Evolutionary conservation across 257 asterid species (phyloP), one percentile per base, ranked within the genome.

Genomic region (Agastache rugosa): DNA sequence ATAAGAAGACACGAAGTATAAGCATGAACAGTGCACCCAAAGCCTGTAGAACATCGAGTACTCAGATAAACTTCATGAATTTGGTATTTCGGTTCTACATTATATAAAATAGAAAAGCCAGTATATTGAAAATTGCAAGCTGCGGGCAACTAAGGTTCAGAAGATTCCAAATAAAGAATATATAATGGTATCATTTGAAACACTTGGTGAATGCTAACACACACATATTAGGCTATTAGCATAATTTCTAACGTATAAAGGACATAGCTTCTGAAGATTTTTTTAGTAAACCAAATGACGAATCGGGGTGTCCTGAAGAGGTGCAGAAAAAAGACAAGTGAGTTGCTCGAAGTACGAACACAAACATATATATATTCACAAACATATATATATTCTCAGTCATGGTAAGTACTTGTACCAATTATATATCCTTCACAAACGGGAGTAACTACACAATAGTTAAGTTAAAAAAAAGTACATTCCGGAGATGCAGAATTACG

Each of bases 1-100:
- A 75, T 94, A 94, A 74, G 77, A 82, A 20, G 99, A 92, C 60
- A 94, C 72, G 45, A 90, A 83, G 83, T 87, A 92, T 69, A 94
- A 77, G 91, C 96, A 87, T 4, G 83, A 76, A 62, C 91, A 87
- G 81, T 94, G 99, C 72, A 92, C 98, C 99, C 99, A 94, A 71
- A 94, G 96, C 97, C 99, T 94, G 96, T 82, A 31, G 72, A 82
- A 81, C 56, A 68, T 54, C 51, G 56, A 76, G n/a, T 29, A 63
- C 39, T 70, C 31, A 69, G 69, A 78, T 58, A 63, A 72, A 31
- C 25, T 66, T 54, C 35, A 15, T 10, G 19, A 29, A 59, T 23
- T 11, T 11, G 19, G 25, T 19, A 56, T 12, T 25, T 23, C n/a
- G 3, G 1, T 23, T 0, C 9, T 22, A 55, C 34, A 56, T 25